Evolutionary conservation across 805 yeast genomes (phyloP).

Genomic region (Candida manassasensis): DNA sequence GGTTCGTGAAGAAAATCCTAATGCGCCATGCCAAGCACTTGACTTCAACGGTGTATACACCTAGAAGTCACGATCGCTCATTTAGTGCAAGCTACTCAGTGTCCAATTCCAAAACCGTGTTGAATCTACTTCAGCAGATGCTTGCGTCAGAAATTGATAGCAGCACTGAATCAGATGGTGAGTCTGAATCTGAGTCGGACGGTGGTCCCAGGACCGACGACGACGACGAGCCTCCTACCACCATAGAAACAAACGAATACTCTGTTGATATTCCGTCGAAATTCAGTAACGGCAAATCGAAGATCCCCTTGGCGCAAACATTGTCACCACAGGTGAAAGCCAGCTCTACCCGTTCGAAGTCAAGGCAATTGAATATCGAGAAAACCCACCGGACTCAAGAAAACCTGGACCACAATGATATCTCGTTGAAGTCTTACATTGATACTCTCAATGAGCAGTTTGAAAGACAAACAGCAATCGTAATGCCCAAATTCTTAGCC

Average conservation of each 20-base stretch:
- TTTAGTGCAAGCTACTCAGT: background rate
- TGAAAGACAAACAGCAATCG: background rate
- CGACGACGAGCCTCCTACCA: too few relatives aligned
- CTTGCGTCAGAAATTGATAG: background rate
- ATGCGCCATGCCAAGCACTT: slow-evolving; percentile 3
- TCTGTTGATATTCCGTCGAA: background rate
- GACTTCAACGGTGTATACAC: slow-evolving; percentile 5
- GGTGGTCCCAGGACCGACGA: background rate
- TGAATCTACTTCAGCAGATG: background rate
- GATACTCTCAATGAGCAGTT: background rate
- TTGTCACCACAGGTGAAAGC: background rate
- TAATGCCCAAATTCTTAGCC: background rate
- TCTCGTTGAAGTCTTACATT: background rate
- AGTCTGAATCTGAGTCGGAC: background rate
- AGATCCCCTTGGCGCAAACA: background rate
- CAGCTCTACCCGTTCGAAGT: background rate
- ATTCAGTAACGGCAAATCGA: background rate
- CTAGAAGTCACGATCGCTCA: background rate
- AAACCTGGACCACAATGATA: too few relatives aligned
- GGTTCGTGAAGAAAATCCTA: slow-evolving; percentile 11
- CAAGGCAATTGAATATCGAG: too few relatives aligned
- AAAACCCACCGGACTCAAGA: background rate
- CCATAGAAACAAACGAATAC: too few relatives aligned
- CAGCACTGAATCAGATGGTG: background rate
- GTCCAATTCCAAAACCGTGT: background rate